Base-by-base conservation (phyloP, 2,329 filamentous ascomycete species). In the Pyricularia sp. region DNA sequence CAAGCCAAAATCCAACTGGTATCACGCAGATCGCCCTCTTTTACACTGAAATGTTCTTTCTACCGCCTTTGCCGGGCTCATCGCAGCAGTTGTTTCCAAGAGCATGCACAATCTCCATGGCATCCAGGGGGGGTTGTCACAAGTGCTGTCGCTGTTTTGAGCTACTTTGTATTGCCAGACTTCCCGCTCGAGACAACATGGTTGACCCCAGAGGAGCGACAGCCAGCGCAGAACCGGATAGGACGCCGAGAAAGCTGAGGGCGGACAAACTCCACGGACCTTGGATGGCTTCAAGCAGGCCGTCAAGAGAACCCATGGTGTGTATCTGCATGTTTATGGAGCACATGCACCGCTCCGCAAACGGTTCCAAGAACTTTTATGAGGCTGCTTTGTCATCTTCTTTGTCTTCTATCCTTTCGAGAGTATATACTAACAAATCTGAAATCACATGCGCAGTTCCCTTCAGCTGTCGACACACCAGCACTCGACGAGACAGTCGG, bases 1-100 rank as follows among this genome's bases (percentile, higher is more conserved):
- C 49, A 26, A 26, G n/a, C n/a, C 3, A 22, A 24, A 7, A n/a
- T 1, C 49, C 26, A 10, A 55, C n/a, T 24, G 1, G 4, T 12
- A 10, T 55, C n/a, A 2, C 5, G 9, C 55, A 16, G 22, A 59
- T 59, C 26, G 55, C 55, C 1, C 76, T 87, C 24, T 78, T 90
- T 7, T 89, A 89, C 72, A 84, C 86, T 0, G 89, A 0, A 85
- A 85, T 0, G 77, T 91, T 31, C 82, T 91, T 24, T 88, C 86
- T 0, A 87, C 88, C 4, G 88, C 88, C 1, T 91, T 91, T 70
- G 88, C 87, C 0, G 88, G 87, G 2, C 74, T 87, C 9, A 82
- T 88, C 49, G 80, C 83, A 1, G 84, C 84, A 0, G 85, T 88
- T 7, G 89, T 92, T 65, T 85, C 83, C 0, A 76, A 78, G n/a